phyloP scores from a whole-genome alignment of 2,329 filamentous ascomycete species.

The Pseudocercospora musae region DNA sequence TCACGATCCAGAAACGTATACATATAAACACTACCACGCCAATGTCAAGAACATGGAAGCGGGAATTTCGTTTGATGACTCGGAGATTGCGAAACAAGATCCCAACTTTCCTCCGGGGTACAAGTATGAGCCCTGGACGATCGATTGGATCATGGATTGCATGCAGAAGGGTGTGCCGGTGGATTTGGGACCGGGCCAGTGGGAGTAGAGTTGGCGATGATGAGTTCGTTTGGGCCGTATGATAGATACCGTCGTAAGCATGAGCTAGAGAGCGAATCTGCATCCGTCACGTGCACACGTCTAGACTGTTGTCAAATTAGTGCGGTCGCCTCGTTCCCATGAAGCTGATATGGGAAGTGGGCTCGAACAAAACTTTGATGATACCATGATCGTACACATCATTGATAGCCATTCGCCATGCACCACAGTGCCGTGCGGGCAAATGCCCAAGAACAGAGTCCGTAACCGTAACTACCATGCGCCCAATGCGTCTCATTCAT shows the following conservation, averaged over 20 bases:
- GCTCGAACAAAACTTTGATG: background rate
- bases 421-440: background rate
- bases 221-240: background rate
- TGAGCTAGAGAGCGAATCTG: background rate
- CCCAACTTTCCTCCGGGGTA: conserved; percentile 22
- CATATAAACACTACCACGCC: conserved; percentile 22
- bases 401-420: background rate
- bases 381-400: background rate
- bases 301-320: background rate
- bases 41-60: conserved; percentile 15
- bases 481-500: background rate
- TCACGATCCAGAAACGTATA: conserved; percentile 27
- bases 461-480: background rate
- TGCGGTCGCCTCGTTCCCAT: too few species aligned
- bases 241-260: too few species aligned
- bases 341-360: background rate
- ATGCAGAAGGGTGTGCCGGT: conserved; percentile 17
- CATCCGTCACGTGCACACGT: background rate
- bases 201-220: conserved; percentile 2
- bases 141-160: conserved; percentile 18
- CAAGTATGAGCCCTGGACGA: conserved; percentile 23
- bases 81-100: conserved; percentile 8
- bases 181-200: conserved; percentile 14
- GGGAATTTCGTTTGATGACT: conserved; percentile 17
- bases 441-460: conserved; percentile 1